Evolutionary conservation across 1,284 basidiomycete species (phyloP).

Genomic region (Cyathus olla): DNA sequence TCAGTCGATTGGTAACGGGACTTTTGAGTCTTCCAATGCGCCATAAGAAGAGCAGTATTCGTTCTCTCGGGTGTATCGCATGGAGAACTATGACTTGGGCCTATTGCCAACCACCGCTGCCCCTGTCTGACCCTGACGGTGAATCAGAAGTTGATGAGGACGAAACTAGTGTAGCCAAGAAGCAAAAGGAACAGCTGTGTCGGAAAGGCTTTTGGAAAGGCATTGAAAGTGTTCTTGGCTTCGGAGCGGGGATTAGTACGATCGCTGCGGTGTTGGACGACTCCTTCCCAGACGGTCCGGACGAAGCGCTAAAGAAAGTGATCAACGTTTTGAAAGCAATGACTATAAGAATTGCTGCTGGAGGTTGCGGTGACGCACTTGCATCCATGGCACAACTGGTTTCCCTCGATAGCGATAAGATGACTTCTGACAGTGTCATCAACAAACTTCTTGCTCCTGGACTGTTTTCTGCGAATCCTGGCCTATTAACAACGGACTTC

Average conservation of each 20-base stretch:
- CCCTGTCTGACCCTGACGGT: conserved; percentile 40
- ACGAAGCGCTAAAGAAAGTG: conserved; percentile 53
- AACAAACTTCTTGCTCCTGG: conserved; percentile 63
- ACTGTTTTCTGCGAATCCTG: conserved; percentile 68
- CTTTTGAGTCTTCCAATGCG: conserved; percentile 66
- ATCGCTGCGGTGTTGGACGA: conserved; percentile 63
- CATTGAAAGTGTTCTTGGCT: conserved; percentile 64
- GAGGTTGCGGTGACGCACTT: conserved; percentile 62
- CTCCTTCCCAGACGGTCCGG: conserved; percentile 25
- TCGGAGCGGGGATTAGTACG: conserved; percentile 68
- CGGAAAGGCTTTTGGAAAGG: conserved; percentile 61
- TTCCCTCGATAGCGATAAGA: conserved; percentile 32
- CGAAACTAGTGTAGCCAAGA: conserved; percentile 28
- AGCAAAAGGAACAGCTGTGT: conserved; percentile 35
- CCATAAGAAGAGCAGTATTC: conserved; percentile 70
- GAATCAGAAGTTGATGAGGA: conserved; percentile 48
- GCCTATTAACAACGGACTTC: conserved; percentile 70
- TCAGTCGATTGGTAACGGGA: conserved; percentile 59
- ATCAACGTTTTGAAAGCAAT: conserved; percentile 63
- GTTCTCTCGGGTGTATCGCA: conserved; percentile 65
- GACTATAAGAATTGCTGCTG: conserved; percentile 60
- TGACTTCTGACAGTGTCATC: conserved; percentile 3
- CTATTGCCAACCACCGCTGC: conserved; percentile 64
- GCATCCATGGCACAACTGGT: conserved; percentile 63
- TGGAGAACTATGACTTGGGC: conserved; percentile 77